phyloP scores from a whole-genome alignment of 2,329 filamentous ascomycete genomes.

The Alternaria alternata region DNA sequence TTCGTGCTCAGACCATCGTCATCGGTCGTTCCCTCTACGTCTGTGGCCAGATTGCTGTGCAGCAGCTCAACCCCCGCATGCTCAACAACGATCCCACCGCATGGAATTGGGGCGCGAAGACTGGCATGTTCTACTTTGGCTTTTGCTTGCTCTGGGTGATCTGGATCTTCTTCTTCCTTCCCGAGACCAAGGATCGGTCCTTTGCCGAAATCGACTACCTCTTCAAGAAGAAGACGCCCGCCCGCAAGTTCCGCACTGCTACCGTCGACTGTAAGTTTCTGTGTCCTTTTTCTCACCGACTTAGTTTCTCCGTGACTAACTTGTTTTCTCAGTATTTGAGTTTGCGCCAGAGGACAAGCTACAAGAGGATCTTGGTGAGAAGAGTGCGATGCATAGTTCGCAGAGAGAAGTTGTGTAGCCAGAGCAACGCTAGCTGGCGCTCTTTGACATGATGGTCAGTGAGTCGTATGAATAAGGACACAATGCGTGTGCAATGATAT shows the following conservation, averaged over 20 bases:
- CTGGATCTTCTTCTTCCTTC: slow-evolving; percentile 48
- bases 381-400: background rate
- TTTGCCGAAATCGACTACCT: slow-evolving; percentile 52
- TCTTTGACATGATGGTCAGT: background rate
- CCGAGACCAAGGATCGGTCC: slow-evolving; percentile 49
- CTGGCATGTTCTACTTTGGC: slow-evolving; percentile 22
- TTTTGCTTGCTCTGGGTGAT: slow-evolving; percentile 30
- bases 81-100: slow-evolving; percentile 20
- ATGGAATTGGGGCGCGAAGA: slow-evolving; percentile 23
- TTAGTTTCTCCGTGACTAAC: slow-evolving; percentile 6
- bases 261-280: slow-evolving; percentile 21
- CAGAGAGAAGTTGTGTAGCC: background rate
- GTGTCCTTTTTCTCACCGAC: background rate
- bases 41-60: slow-evolving; percentile 40
- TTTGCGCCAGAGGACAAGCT: slow-evolving; percentile 17
- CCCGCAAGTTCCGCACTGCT: slow-evolving; percentile 18
- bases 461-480: background rate
- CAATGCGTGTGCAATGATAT: background rate
- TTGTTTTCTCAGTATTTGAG: slow-evolving; percentile 21
- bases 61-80: slow-evolving; percentile 23
- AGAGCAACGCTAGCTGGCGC: background rate
- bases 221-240: slow-evolving; percentile 39
- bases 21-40: slow-evolving; percentile 63
- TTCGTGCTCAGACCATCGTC: slow-evolving; percentile 88
- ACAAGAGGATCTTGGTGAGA: slow-evolving; percentile 2